Evolutionary conservation across 2,329 filamentous ascomycete genomes (phyloP).

Genomic region (Ceratocystis colombiana): DNA sequence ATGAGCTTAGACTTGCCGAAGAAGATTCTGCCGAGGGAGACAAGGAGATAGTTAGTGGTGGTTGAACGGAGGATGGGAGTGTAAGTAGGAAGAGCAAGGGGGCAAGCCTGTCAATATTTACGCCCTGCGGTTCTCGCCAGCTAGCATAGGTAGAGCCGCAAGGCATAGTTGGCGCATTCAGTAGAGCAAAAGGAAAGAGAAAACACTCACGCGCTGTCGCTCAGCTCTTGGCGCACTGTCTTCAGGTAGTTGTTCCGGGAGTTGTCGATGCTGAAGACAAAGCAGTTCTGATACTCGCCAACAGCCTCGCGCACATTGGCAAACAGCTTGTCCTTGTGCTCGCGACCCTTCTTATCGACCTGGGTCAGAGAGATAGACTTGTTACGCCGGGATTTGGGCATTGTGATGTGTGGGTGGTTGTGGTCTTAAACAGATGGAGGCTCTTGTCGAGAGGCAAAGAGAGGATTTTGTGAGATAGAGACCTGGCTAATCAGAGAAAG

Average conservation of each 20-base stretch:
- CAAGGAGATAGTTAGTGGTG: neutral
- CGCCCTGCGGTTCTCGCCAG: too few species aligned
- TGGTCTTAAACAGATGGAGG: neutral
- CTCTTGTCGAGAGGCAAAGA: neutral
- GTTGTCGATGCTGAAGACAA: conserved; percentile 89
- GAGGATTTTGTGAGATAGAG: neutral
- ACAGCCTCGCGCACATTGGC: conserved; percentile 76
- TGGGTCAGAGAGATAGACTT: conserved; percentile 83
- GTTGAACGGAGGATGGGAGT: neutral
- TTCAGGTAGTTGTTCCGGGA: conserved; percentile 97
- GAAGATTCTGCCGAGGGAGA: conserved; percentile 57
- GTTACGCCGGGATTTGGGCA: conserved; percentile 94
- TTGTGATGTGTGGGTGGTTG: conserved; percentile 36
- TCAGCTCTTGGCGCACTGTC: conserved; percentile 73
- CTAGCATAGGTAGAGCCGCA: too few species aligned
- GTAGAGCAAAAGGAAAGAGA: neutral
- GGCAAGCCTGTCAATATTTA: neutral
- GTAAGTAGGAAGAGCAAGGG: neutral
- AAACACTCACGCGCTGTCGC: conserved; percentile 62
- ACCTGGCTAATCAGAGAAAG: neutral
- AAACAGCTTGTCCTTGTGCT: conserved; percentile 84
- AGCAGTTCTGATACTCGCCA: conserved; percentile 78
- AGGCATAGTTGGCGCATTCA: too few species aligned
- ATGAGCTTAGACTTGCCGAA: conserved; percentile 99
- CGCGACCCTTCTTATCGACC: conserved; percentile 84